These are phyloP conservation scores for Plasmodium sp. DNA, from an alignment of 169 alveolate species.

Conservation along the genomic window DNA sequence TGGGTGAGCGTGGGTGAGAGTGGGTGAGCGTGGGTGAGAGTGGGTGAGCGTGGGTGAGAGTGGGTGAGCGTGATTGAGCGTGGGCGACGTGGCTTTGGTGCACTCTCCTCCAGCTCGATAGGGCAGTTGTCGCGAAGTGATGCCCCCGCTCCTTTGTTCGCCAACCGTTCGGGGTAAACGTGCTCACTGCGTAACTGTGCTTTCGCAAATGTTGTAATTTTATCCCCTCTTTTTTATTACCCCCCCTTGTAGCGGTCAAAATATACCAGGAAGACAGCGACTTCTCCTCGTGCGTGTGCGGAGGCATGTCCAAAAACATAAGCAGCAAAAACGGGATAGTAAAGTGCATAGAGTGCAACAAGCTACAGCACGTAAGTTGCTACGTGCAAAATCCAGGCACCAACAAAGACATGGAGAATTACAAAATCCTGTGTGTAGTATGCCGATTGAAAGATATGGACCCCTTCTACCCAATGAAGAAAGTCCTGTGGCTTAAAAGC, in stretches of 20 bases:
- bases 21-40: too few species aligned
- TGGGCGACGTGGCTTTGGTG: not conserved
- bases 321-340: constrained; percentile 48
- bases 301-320: constrained; percentile 53
- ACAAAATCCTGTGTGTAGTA: constrained; percentile 80
- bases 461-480: constrained; percentile 82
- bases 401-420: constrained; percentile 49
- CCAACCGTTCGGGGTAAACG: not conserved
- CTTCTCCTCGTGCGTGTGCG: constrained; percentile 68
- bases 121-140: not conserved
- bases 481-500: constrained; percentile 81
- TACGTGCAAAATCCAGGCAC: constrained; percentile 46
- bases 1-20: too few species aligned
- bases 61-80: too few species aligned
- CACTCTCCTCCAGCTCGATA: not conserved
- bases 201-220: not conserved
- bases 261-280: constrained; percentile 66
- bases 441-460: constrained; percentile 82
- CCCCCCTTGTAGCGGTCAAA: not conserved
- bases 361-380: constrained; percentile 56
- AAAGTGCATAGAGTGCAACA: constrained; percentile 72
- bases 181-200: not conserved
- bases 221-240: not conserved
- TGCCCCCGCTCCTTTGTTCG: not conserved
- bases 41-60: too few species aligned